Evolutionary conservation across 2,329 filamentous ascomycete genomes (phyloP).

Genomic region (Thielaviopsis musarum): DNA sequence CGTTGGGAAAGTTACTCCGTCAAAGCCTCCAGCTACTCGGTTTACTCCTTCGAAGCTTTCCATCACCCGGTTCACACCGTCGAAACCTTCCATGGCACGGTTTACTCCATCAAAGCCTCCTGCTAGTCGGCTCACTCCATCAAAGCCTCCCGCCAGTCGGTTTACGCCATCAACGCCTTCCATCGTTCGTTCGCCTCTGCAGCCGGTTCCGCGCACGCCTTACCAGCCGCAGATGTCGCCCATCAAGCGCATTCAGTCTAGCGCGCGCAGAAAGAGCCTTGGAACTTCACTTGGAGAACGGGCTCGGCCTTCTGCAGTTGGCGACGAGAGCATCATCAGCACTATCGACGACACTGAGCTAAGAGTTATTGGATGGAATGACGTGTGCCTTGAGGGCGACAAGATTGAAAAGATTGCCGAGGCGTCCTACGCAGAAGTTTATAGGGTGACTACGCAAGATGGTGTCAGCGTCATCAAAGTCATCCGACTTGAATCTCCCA

Average conservation of each 20-base stretch:
- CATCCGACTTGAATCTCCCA: conserved; percentile 40
- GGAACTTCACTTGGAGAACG: neutral
- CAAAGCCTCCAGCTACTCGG: neutral
- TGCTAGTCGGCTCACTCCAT: neutral
- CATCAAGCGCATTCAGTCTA: neutral
- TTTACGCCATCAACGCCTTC: neutral
- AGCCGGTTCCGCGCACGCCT: neutral
- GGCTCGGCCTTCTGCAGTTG: neutral
- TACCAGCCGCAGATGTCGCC: neutral
- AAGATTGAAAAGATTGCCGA: conserved; percentile 47
- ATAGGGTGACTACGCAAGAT: conserved; percentile 40
- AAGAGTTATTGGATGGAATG: conserved; percentile 35
- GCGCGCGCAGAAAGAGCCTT: neutral
- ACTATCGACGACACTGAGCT: conserved; percentile 16
- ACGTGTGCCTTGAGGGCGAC: conserved; percentile 36
- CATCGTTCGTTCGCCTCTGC: neutral
- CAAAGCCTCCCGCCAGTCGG: neutral
- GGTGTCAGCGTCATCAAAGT: conserved; percentile 50
- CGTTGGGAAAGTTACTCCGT: neutral
- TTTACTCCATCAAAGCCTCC: neutral
- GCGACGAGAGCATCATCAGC: conserved; percentile 7
- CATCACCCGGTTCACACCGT: neutral
- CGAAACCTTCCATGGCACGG: neutral
- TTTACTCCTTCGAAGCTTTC: neutral
- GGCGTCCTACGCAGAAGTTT: conserved; percentile 50